A percentile compares a stretch with the other conserved stretches of the same genome.
These are phyloP conservation scores for Ramalina intermedia DNA, from an alignment of 495 filamentous ascomycete species.

Conservation along the genomic window DNA sequence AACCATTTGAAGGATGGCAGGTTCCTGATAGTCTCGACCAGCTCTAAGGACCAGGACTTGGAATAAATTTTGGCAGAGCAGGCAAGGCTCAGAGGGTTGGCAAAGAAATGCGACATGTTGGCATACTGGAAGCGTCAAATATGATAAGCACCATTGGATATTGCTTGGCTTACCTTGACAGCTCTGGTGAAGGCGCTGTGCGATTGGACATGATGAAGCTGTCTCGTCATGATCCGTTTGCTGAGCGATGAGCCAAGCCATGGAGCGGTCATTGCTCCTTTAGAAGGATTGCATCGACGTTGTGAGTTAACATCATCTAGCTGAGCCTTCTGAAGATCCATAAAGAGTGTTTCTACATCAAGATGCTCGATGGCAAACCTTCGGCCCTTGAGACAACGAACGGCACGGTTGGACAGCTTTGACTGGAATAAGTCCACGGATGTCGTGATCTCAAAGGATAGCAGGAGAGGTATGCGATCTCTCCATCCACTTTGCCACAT, in stretches of 20 bases:
- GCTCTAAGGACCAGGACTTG: constrained; percentile 26
- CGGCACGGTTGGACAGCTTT: constrained; percentile 60
- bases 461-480: constrained; percentile 76
- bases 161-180: constrained; percentile 48
- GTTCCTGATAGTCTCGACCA: constrained; percentile 63
- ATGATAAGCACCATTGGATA: not conserved
- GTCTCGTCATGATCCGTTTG: constrained; percentile 53
- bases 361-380: constrained; percentile 76
- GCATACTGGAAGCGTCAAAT: constrained; percentile 46
- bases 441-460: constrained; percentile 81
- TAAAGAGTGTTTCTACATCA: constrained; percentile 65
- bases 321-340: constrained; percentile 35
- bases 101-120: constrained; percentile 94
- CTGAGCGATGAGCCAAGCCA: constrained; percentile 56
- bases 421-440: constrained; percentile 81
- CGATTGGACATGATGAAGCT: constrained; percentile 74
- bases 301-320: no score
- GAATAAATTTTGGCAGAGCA: constrained; percentile 32
- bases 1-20: constrained; percentile 66
- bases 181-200: constrained; percentile 66
- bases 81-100: constrained; percentile 63
- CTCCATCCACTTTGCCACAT: constrained; percentile 54
- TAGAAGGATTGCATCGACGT: no score
- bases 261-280: constrained; percentile 17
- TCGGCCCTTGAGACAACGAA: constrained; percentile 54